These are phyloP conservation scores for Senna siamea DNA, from an alignment of 306 rosid genomes.

Conservation along the genomic window DNA sequence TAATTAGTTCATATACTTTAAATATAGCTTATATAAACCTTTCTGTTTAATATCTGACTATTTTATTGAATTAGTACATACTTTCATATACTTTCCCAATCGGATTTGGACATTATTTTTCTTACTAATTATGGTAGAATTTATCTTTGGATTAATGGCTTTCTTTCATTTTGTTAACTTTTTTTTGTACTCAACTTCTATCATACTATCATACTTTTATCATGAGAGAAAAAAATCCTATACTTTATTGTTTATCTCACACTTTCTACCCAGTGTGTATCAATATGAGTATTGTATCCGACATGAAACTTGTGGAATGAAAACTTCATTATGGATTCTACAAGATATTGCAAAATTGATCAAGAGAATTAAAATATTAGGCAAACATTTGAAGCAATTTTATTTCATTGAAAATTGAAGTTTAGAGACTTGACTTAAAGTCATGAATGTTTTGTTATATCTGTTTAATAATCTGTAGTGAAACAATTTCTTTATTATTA, in stretches of 20 bases:
- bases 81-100: neutral
- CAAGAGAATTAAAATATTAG: neutral
- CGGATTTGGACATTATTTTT: neutral
- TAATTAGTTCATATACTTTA: neutral
- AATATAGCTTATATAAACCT: neutral
- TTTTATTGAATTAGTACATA: neutral
- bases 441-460: neutral
- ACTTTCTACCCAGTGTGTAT: too few relatives aligned
- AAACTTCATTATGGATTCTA: conserved; percentile 3
- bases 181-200: too few relatives aligned
- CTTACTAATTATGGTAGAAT: too few relatives aligned
- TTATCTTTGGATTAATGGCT: too few relatives aligned
- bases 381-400: neutral
- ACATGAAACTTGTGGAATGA: neutral
- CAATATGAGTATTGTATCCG: neutral
- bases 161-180: too few relatives aligned
- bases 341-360: conserved; percentile 12
- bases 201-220: too few relatives aligned
- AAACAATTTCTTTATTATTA: neutral
- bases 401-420: neutral
- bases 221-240: too few relatives aligned
- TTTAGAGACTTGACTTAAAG: neutral
- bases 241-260: too few relatives aligned
- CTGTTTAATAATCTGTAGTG: neutral
- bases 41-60: neutral